These are phyloP conservation scores for Plasmodium yoelii DNA, from an alignment of 169 alveolate species.

Conservation along the genomic window DNA sequence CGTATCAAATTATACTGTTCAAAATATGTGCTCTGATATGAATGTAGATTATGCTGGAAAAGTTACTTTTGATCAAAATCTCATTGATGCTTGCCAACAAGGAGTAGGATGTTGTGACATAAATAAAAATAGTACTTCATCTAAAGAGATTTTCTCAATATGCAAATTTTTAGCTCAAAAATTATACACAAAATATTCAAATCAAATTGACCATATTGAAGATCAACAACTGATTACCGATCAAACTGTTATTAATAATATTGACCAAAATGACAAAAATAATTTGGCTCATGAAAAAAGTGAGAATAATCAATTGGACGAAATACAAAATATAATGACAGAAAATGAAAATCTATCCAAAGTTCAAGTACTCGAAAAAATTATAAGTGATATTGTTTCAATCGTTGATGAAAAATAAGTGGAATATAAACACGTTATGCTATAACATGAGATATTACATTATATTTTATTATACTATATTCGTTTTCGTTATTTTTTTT, in stretches of 20 bases:
- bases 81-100: constrained; percentile 81
- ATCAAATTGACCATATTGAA: not conserved
- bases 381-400: constrained; percentile 18
- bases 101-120: constrained; percentile 80
- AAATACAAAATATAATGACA: not conserved
- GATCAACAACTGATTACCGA: not conserved
- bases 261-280: too few relatives aligned
- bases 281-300: not conserved
- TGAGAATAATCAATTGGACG: not conserved
- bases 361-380: constrained; percentile 20
- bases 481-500: too few relatives aligned
- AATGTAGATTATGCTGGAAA: constrained; percentile 82
- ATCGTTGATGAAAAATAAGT: constrained; percentile 13
- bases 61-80: constrained; percentile 82
- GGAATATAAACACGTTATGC: not conserved
- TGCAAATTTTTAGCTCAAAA: constrained; percentile 46
- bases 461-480: not conserved
- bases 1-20: constrained; percentile 76
- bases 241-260: too few relatives aligned
- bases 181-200: constrained; percentile 1
- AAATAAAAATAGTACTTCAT: constrained; percentile 50
- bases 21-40: constrained; percentile 84
- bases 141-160: constrained; percentile 68
- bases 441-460: not conserved
- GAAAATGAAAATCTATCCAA: not conserved